Percentiles rank a stretch among this genome's conserved stretches.
Conservation (phyloP, 1,284 basidiomycete species). For the Pseudozyma thailandica region DNA sequence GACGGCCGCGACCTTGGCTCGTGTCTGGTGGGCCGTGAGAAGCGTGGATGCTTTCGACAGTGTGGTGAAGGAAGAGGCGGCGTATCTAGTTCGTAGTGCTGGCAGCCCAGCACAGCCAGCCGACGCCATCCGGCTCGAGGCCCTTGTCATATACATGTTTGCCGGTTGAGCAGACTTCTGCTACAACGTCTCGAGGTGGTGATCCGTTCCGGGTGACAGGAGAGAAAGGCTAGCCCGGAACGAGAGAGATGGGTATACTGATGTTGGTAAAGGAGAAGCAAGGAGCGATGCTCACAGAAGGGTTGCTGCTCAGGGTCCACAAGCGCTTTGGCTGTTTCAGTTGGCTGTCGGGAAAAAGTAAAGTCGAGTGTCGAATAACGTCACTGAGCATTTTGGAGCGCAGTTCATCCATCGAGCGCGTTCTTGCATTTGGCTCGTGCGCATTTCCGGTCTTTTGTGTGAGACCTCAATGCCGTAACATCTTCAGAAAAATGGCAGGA, state of each 20-base stretch:
- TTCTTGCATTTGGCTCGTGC: background rate
- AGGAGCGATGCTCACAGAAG: too few species aligned
- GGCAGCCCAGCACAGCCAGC: background rate
- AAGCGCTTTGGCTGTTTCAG: background rate
- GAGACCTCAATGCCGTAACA: too few species aligned
- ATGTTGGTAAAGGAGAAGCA: background rate
- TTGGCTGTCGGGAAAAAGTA: background rate
- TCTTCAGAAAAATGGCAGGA: background rate
- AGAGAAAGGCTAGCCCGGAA: too few species aligned
- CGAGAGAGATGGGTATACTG: background rate
- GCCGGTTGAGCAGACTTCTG: background rate
- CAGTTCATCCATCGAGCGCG: background rate
- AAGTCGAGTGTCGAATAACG: background rate
- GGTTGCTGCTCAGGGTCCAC: background rate
- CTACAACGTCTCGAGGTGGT: background rate
- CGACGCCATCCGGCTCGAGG: constrained; percentile 3
- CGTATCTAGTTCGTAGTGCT: background rate
- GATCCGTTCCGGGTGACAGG: too few species aligned
- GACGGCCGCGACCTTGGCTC: background rate
- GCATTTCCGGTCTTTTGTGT: background rate
- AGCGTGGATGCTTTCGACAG: constrained; percentile 7
- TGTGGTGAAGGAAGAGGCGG: background rate
- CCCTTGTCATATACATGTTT: constrained; percentile 27
- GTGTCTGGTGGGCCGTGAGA: constrained; percentile 6
- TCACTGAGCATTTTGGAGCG: background rate